Conservation (phyloP, 1,139 yeast genomes). For the Taphrina populina region DNA sequence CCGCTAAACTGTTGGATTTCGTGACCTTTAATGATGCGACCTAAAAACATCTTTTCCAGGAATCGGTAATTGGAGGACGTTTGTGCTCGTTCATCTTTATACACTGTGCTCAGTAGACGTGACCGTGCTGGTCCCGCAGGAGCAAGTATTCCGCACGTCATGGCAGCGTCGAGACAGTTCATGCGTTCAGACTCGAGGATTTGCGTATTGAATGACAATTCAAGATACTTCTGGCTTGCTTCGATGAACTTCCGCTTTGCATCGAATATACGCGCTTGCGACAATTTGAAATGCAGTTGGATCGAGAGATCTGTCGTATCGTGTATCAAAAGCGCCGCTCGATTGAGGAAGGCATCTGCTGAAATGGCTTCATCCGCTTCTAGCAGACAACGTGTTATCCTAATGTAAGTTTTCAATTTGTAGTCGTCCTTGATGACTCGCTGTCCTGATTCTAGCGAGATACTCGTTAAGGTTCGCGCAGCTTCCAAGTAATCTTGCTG, state of each 20-base stretch:
- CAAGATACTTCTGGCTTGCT: constrained; percentile 45
- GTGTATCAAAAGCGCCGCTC: constrained; percentile 43
- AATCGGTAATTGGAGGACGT: constrained; percentile 40
- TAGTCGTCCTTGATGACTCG: constrained; percentile 41
- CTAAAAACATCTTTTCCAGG: constrained; percentile 43
- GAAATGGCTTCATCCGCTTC: constrained; percentile 45
- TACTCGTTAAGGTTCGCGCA: constrained; percentile 42
- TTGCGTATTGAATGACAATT: constrained; percentile 42
- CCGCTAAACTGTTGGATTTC: constrained; percentile 42
- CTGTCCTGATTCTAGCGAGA: constrained; percentile 40
- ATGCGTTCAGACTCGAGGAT: constrained; percentile 43
- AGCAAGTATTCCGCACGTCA: constrained; percentile 44
- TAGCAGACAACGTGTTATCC: constrained; percentile 43
- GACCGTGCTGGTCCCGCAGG: constrained; percentile 47
- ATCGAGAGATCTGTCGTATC: constrained; percentile 38
- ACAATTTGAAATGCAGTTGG: constrained; percentile 43
- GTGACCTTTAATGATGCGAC: constrained; percentile 42
- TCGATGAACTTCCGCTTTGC: constrained; percentile 44
- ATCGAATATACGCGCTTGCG: constrained; percentile 46
- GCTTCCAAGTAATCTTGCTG: constrained; percentile 42
- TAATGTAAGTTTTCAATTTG: constrained; percentile 43
- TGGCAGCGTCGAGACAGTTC: constrained; percentile 44
- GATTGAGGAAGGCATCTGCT: constrained; percentile 44
- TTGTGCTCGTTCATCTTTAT: constrained; percentile 44
- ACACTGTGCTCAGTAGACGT: constrained; percentile 43